Evolutionary conservation across 2,329 filamentous ascomycete genomes (phyloP).

Genomic region (Fusarium sp.): DNA sequence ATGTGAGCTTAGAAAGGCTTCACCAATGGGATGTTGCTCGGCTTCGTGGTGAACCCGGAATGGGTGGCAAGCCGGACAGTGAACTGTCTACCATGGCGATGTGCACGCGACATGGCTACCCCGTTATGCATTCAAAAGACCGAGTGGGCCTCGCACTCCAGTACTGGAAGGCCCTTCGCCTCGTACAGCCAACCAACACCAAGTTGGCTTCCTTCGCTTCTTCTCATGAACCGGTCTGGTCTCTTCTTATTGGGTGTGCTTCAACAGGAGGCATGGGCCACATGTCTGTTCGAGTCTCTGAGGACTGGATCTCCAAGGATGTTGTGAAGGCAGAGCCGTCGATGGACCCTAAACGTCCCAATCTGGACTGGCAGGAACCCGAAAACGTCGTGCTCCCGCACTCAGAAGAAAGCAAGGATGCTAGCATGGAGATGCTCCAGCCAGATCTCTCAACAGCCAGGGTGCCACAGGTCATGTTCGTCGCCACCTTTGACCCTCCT

Average conservation of each 20-base stretch:
- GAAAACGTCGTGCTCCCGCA: constrained; percentile 67
- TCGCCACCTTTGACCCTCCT: constrained; percentile 78
- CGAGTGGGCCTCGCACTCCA: constrained; percentile 76
- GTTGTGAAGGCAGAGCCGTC: constrained; percentile 67
- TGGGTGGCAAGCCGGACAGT: constrained; percentile 57
- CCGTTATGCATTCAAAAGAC: constrained; percentile 73
- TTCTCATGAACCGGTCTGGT: constrained; percentile 66
- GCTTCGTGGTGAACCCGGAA: constrained; percentile 59
- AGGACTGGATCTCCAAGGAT: constrained; percentile 75
- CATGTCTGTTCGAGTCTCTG: constrained; percentile 74
- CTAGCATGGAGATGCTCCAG: constrained; percentile 63
- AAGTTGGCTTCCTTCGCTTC: constrained; percentile 51
- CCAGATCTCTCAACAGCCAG: constrained; percentile 57
- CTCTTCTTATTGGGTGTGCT: constrained; percentile 73
- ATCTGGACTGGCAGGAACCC: constrained; percentile 79
- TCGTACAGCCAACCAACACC: constrained; percentile 52
- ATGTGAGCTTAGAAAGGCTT: constrained; percentile 74
- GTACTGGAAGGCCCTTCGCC: constrained; percentile 77
- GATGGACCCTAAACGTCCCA: constrained; percentile 52
- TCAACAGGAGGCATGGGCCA: constrained; percentile 55
- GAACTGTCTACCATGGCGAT: constrained; percentile 66
- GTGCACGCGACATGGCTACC: constrained; percentile 75
- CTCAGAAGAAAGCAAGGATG: constrained; percentile 57
- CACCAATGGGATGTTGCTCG: constrained; percentile 74
- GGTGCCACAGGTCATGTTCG: constrained; percentile 77